These are phyloP conservation scores for Ilyonectria mors-panacis DNA, from an alignment of 2,329 filamentous ascomycete genomes.

Conservation along the genomic window DNA sequence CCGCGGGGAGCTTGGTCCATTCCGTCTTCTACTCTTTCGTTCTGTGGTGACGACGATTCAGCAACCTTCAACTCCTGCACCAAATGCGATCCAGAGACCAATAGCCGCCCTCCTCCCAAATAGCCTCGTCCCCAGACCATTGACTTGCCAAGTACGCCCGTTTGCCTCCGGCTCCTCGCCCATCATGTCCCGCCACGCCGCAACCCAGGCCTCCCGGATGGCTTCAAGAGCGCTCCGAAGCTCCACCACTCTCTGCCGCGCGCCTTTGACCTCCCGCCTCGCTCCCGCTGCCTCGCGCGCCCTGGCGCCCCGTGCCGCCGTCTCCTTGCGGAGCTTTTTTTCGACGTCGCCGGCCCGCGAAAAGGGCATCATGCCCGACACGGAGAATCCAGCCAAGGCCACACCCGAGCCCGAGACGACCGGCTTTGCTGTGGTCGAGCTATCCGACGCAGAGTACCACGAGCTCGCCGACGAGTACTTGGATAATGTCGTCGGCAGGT, in stretches of 20 bases:
- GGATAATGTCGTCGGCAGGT: slow-evolving; percentile 65
- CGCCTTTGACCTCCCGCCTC: slow-evolving; percentile 42
- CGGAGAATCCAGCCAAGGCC: slow-evolving; percentile 66
- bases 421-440: slow-evolving; percentile 68
- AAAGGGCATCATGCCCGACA: slow-evolving; percentile 73
- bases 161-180: slow-evolving; percentile 8
- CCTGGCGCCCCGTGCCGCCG: slow-evolving; percentile 21
- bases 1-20: slow-evolving; percentile 28
- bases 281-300: slow-evolving; percentile 26
- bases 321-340: slow-evolving; percentile 48
- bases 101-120: neutral
- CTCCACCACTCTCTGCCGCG: slow-evolving; percentile 40
- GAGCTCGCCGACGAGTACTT: slow-evolving; percentile 83
- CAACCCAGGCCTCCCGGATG: slow-evolving; percentile 57
- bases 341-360: slow-evolving; percentile 47
- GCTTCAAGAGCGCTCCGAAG: slow-evolving; percentile 53
- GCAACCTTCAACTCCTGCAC: neutral
- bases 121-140: neutral
- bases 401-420: slow-evolving; percentile 53
- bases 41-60: slow-evolving; percentile 8
- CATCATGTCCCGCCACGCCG: slow-evolving; percentile 51
- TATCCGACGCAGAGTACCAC: slow-evolving; percentile 82
- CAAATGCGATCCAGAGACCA: neutral
- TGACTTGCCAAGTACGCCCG: neutral
- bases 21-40: slow-evolving; percentile 1